Conservation (phyloP, 345 rosid species). For the Corchorus capsularis region DNA sequence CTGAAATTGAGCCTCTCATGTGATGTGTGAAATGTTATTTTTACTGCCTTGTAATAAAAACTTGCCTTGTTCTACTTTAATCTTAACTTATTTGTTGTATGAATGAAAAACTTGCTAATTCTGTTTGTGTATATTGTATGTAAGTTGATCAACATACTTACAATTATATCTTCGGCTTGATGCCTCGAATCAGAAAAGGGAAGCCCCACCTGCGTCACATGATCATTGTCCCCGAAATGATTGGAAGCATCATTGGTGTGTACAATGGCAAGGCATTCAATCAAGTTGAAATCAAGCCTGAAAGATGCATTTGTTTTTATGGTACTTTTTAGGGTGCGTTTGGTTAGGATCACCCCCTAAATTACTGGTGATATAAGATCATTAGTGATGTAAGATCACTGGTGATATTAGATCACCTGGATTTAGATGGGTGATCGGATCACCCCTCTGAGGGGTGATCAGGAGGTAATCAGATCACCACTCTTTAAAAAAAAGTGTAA, state of each 20-base stretch:
- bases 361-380: too few relatives aligned
- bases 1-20: not conserved
- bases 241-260: constrained; percentile 88
- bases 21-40: not conserved
- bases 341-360: too few relatives aligned
- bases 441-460: too few relatives aligned
- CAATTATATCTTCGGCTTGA: not conserved
- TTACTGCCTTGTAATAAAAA: not conserved
- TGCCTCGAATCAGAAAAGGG: constrained; percentile 65
- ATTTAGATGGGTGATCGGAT: too few relatives aligned
- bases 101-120: too few relatives aligned
- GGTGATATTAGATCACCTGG: too few relatives aligned
- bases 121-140: not conserved
- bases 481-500: too few relatives aligned
- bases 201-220: constrained; percentile 92
- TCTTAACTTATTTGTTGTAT: not conserved
- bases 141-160: too few relatives aligned
- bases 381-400: too few relatives aligned
- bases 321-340: too few relatives aligned
- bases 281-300: constrained; percentile 95
- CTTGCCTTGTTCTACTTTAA: not conserved
- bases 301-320: too few relatives aligned
- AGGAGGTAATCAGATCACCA: too few relatives aligned
- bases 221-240: constrained; percentile 97
- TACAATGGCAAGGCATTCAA: constrained; percentile 96